A percentile compares a stretch with the other conserved stretches of the same genome.
Evolutionary conservation across 352 stramenopile species (phyloP).

Genomic region (Globisporangium abappressorium): DNA sequence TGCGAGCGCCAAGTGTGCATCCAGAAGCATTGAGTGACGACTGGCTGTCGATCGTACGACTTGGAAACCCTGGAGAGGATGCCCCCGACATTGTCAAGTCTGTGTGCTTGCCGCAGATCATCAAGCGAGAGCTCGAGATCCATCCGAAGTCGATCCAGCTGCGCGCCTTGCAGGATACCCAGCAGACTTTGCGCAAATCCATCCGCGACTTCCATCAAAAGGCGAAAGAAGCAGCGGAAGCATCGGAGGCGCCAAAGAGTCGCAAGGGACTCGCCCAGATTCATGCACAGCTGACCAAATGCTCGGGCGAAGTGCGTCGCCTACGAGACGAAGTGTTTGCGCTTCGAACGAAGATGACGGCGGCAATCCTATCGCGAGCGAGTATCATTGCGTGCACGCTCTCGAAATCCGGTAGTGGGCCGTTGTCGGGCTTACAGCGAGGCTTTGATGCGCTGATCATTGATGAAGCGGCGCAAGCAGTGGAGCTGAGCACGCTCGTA

Average conservation of each 20-base stretch:
- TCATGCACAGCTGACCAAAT: conserved; percentile 69
- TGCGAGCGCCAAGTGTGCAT: conserved; percentile 71
- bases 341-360: conserved; percentile 71
- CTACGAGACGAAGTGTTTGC: conserved; percentile 79
- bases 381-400: conserved; percentile 88
- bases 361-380: conserved; percentile 63
- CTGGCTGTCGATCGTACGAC: conserved; percentile 72
- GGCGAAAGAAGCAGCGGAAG: conserved; percentile 32
- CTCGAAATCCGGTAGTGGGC: conserved; percentile 78
- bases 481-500: conserved; percentile 96
- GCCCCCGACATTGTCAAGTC: conserved; percentile 67
- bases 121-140: conserved; percentile 76
- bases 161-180: conserved; percentile 54
- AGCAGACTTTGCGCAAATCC: conserved; percentile 52
- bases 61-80: conserved; percentile 77
- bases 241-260: conserved; percentile 19
- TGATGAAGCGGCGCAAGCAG: conserved; percentile 97
- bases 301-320: conserved; percentile 74
- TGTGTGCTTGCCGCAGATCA: conserved; percentile 77
- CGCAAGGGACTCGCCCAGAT: conserved; percentile 69
- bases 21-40: conserved; percentile 40
- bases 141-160: conserved; percentile 80
- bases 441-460: conserved; percentile 96
- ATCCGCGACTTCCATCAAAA: conserved; percentile 81
- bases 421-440: conserved; percentile 55